Evolutionary conservation across 2,329 filamentous ascomycete species (phyloP).

Genomic region (Trichocomaceae sp.): DNA sequence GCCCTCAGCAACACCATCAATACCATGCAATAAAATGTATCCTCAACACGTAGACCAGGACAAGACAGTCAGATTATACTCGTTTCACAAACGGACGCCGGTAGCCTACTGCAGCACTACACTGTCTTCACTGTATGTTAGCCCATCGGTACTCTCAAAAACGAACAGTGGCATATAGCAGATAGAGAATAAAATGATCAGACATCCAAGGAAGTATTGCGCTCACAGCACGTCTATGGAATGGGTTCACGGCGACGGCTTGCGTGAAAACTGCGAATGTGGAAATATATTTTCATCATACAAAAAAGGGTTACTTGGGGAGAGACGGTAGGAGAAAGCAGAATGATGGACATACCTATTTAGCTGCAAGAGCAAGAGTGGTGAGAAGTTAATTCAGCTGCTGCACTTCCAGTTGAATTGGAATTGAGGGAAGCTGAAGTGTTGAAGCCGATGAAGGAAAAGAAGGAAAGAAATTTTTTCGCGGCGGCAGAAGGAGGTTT

Average conservation of each 20-base stretch:
- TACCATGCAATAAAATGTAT: background rate
- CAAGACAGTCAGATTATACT: background rate
- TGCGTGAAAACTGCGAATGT: constrained; percentile 31
- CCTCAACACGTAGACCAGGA: background rate
- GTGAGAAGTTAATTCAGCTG: too few species aligned
- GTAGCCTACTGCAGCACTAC: background rate
- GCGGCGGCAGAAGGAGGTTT: constrained; percentile 8
- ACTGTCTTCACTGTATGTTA: background rate
- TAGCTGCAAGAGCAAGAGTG: background rate
- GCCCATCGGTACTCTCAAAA: background rate
- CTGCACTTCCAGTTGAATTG: background rate
- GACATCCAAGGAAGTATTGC: constrained; percentile 18
- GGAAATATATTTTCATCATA: constrained; percentile 37
- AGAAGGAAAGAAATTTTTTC: constrained; percentile 10
- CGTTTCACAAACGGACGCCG: background rate
- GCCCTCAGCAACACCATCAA: background rate
- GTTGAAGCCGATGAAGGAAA: constrained; percentile 7
- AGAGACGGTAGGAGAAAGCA: background rate
- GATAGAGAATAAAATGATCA: constrained; percentile 11
- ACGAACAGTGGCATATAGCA: background rate
- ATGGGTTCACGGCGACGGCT: constrained; percentile 17
- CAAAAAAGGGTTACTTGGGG: constrained; percentile 1
- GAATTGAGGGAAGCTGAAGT: background rate
- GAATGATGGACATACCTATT: constrained; percentile 8
- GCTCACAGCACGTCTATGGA: constrained; percentile 17